Evolutionary conservation across 2,329 filamentous ascomycete species (phyloP), one percentile per base, ranked within the genome.

Genomic region (Talaromyces sp.): DNA sequence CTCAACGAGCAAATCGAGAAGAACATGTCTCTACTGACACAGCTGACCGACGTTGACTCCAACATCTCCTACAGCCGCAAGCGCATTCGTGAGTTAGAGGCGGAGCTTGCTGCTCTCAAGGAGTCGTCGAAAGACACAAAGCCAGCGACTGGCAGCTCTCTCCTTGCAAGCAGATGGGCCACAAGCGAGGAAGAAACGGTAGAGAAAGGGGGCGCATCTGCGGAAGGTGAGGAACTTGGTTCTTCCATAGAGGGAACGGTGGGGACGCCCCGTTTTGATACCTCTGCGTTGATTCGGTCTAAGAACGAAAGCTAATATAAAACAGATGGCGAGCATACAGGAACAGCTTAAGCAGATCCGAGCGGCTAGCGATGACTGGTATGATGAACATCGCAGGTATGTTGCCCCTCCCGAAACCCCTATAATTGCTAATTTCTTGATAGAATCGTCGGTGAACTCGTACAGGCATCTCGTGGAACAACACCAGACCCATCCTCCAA

Each of bases 161-260:
- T 81, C 47, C 72, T 75, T 25, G 74, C 75, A 34, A 81, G 80
- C 72, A 76, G 76, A 67, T 81, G 79, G 80, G 79, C 80, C 27
- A 70, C 71, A 13, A 71, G 72, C 22, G 72, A 74, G 58, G 74
- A 75, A 45, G 68, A 67, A 61, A 69, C 69, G 68, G 74, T 71
- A 70, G 76, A 75, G 66, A 74, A 72, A 27, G 65, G 71, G 66
- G 74, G 73, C 73, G 71, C 73, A 71, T 70, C 75, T 73, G 71
- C 70, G 75, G 78, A 80, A 80, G 77, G 77, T 78, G 79, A 80
- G 79, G 77, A 78, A 73, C 77, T 79, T 74, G 78, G 78, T 73
- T 76, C 78, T 78, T 79, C 77, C 71, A 80, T 80, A 72, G 75
- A 79, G 76, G 78, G 79, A 79, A 81, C 78, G 78, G 78, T 80